Conservation (phyloP, 148 eudicot species). For the Rhododendron ovatum region DNA sequence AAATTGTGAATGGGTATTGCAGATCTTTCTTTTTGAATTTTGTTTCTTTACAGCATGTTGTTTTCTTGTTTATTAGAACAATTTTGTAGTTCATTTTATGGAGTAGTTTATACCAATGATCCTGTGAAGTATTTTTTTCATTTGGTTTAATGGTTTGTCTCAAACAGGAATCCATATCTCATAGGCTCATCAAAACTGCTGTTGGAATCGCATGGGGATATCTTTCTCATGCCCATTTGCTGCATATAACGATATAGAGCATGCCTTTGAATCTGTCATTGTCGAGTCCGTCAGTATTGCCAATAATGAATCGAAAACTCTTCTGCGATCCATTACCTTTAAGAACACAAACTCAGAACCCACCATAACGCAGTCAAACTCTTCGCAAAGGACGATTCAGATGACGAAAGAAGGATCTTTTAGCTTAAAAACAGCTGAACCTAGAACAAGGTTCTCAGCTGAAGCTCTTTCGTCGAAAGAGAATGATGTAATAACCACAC, state of each 20-base stretch:
- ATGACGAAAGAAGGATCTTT: slow-evolving; percentile 50
- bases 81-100: slow-evolving; percentile 7
- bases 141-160: neutral
- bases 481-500: slow-evolving; percentile 6
- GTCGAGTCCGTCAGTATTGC: slow-evolving; percentile 45
- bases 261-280: slow-evolving; percentile 44
- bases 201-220: slow-evolving; percentile 63
- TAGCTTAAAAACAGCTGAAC: slow-evolving; percentile 38
- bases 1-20: neutral
- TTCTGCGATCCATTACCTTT: slow-evolving; percentile 47
- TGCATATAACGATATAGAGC: slow-evolving; percentile 42
- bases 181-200: slow-evolving; percentile 4
- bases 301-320: slow-evolving; percentile 45
- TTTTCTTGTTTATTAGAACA: neutral
- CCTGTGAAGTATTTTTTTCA: neutral
- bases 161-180: slow-evolving; percentile 19
- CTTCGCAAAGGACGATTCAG: slow-evolving; percentile 19
- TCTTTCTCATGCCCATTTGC: slow-evolving; percentile 61
- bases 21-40: neutral
- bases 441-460: slow-evolving; percentile 28
- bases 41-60: neutral
- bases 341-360: slow-evolving; percentile 35
- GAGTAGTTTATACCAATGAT: neutral
- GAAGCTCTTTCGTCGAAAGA: slow-evolving; percentile 17
- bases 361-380: slow-evolving; percentile 32